phyloP scores from a whole-genome alignment of 169 alveolate genomes.

The Eimeria necatrix region DNA sequence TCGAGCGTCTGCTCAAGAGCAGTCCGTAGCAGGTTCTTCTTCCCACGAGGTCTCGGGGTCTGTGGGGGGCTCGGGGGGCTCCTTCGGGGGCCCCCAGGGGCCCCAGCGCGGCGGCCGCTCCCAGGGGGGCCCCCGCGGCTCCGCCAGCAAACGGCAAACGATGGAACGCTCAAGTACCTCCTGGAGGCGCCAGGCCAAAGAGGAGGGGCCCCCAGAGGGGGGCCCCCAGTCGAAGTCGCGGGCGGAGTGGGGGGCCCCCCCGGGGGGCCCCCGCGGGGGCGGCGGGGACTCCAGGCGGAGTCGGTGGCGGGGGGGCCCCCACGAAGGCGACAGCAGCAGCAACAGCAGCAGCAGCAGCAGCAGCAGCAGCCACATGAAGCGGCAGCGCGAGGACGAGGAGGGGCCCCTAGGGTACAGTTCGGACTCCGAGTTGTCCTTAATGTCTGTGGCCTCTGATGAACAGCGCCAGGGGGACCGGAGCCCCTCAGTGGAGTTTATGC shows the following conservation, averaged over 20 bases:
- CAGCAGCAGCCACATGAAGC: not conserved
- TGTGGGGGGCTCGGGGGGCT: not conserved
- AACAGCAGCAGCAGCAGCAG: not conserved
- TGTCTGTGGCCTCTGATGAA: conserved; percentile 54
- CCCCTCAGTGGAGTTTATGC: conserved; percentile 1
- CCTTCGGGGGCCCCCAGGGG: not conserved
- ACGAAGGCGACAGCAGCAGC: not conserved
- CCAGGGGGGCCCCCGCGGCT: not conserved
- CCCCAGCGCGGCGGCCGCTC: not conserved
- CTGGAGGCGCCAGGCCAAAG: conserved; percentile 33
- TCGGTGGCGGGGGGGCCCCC: conserved; percentile 40
- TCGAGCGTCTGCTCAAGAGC: conserved; percentile 1
- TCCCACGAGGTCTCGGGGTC: not conserved
- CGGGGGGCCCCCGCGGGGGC: conserved; percentile 10
- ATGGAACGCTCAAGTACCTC: not conserved
- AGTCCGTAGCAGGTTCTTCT: not conserved
- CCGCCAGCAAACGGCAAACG: conserved; percentile 21
- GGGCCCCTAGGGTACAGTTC: conserved; percentile 16
- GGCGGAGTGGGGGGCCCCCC: conserved; percentile 24
- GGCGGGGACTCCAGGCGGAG: conserved; percentile 26
- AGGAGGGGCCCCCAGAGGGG: not conserved
- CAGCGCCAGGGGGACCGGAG: not conserved
- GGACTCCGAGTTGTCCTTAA: conserved; percentile 44
- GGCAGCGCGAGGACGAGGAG: not conserved
- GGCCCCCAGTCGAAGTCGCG: not conserved